Evolutionary conservation across 2,329 filamentous ascomycete genomes (phyloP).

Genomic region (Knufia fluminis): DNA sequence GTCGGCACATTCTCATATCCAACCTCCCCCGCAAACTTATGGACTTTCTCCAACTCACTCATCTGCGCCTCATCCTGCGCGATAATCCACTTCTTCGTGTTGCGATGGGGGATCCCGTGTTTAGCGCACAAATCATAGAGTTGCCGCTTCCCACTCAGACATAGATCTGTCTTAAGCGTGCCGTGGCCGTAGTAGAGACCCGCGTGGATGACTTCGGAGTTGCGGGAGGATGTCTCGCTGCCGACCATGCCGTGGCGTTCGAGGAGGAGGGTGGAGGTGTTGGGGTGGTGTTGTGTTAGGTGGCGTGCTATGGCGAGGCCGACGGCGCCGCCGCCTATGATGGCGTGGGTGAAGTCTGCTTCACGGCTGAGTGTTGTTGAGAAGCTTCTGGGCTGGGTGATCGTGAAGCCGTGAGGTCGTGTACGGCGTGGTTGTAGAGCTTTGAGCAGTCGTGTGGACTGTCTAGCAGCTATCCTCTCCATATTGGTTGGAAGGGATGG

Average conservation of each 20-base stretch:
- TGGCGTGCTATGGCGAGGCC: conserved; percentile 70
- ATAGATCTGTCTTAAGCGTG: conserved; percentile 75
- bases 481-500: background rate
- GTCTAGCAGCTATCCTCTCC: background rate
- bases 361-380: conserved; percentile 32
- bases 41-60: conserved; percentile 44
- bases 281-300: conserved; percentile 49
- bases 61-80: conserved; percentile 69
- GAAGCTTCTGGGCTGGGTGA: conserved; percentile 28
- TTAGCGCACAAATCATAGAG: conserved; percentile 69
- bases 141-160: conserved; percentile 64
- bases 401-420: background rate
- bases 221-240: conserved; percentile 79
- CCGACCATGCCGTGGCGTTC: conserved; percentile 69
- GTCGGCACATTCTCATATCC: conserved; percentile 51
- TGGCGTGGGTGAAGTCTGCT: conserved; percentile 56
- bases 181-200: conserved; percentile 77
- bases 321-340: conserved; percentile 64
- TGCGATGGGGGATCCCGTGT: conserved; percentile 59
- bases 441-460: background rate
- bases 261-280: conserved; percentile 62
- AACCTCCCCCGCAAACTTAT: conserved; percentile 45
- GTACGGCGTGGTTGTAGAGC: background rate
- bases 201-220: conserved; percentile 91
- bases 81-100: conserved; percentile 89